Conservation (phyloP, 2,329 filamentous ascomycete species). For the Cladophialophora immunda region DNA sequence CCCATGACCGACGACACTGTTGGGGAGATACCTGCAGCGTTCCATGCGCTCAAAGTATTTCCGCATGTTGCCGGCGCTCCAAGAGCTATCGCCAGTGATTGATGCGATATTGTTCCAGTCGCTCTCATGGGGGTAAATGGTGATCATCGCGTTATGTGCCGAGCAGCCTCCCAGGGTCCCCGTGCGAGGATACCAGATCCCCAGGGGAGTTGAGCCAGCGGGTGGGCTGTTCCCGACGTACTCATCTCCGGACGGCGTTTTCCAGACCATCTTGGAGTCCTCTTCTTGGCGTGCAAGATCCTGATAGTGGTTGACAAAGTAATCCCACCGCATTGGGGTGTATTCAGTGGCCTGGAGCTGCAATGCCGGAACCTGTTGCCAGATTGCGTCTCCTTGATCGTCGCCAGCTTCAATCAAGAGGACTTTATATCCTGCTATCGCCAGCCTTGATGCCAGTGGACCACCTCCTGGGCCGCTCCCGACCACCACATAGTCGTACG, state of each 20-base stretch:
- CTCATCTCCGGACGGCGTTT: slow-evolving; percentile 56
- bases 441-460: slow-evolving; percentile 48
- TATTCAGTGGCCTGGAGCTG: slow-evolving; percentile 45
- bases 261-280: slow-evolving; percentile 52
- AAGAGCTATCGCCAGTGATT: slow-evolving; percentile 68
- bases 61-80: slow-evolving; percentile 67
- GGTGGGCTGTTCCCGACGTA: slow-evolving; percentile 66
- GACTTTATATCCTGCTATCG: slow-evolving; percentile 47
- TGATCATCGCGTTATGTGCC: slow-evolving; percentile 68
- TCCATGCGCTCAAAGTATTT: slow-evolving; percentile 65
- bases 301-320: slow-evolving; percentile 48
- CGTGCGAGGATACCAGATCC: slow-evolving; percentile 66
- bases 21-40: slow-evolving; percentile 61
- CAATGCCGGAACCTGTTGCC: slow-evolving; percentile 45
- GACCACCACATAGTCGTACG: slow-evolving; percentile 51
- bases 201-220: slow-evolving; percentile 59
- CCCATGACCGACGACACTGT: slow-evolving; percentile 59
- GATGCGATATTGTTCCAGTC: slow-evolving; percentile 68
- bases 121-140: slow-evolving; percentile 65
- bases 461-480: slow-evolving; percentile 50
- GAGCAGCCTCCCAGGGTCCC: slow-evolving; percentile 67
- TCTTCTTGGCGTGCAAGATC: slow-evolving; percentile 44
- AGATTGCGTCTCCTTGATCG: slow-evolving; percentile 46
- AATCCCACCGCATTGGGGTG: slow-evolving; percentile 46
- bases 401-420: slow-evolving; percentile 52